Evolutionary conservation across 176 grass and related monocot species (phyloP), one percentile per base, ranked within the genome.

Genomic region (Ensete ventricosum): DNA sequence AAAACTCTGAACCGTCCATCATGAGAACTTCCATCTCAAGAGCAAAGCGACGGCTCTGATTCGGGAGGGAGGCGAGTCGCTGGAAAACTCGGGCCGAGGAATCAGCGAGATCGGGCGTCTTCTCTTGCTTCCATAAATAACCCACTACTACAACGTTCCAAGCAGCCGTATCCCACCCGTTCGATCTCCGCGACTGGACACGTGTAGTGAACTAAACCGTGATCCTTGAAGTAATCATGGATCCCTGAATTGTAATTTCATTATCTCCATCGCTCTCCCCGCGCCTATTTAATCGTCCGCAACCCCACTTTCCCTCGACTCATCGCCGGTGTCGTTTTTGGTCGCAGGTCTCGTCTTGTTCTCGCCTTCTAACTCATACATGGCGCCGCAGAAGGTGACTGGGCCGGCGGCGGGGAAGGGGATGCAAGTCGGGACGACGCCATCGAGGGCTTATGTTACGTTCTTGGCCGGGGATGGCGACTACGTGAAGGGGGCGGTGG

Each of bases 401-500:
- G 13, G 55, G 55, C 2, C 55, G 14, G 13, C 55, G 17, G 14
- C 13, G 16, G 66, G 66, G 67, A 70, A 70, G 43, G 67, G 43
- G 23, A 65, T 25, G 5, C 9, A 24, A 11, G 63, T 11, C 11
- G 11, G 23, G 50, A 0, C 50, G 50, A 52, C 29, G 60, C 17
- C 58, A 1, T 68, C 69, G 55, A 78, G 27, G 72, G 92, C 87
- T 8, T 96, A 85, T 62, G 89, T 96, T 48, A 89, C 92, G 21
- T 92, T 96, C 81, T 57, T 92, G 0, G 92, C 92, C 1, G 89
- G 87, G 48, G 83, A 89, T 54, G 92, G 92, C 63, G 92, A 96
- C 72, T 96, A 92, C 52, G 85, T 88, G 52, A 96, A 92, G 81
- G 92, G 89, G 48, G 87, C 81, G 19, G 89, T 96, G 0, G 89